phyloP scores from a whole-genome alignment of 306 rosid species.

The Cucumis cinereus region DNA sequence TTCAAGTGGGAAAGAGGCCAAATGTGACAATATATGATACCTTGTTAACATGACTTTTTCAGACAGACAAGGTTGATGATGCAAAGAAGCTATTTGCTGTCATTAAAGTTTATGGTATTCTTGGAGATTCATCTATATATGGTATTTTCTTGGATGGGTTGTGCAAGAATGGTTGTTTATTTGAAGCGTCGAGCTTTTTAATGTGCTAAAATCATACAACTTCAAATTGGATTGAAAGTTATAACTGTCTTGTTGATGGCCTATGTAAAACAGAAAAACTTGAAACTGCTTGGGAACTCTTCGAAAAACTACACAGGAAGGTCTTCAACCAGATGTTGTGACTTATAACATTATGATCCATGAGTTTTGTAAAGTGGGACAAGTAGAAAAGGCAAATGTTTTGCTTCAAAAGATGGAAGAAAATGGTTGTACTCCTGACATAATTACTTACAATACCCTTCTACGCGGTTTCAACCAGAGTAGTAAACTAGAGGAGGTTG shows the following conservation, averaged over 20 bases:
- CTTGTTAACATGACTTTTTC: too few relatives aligned
- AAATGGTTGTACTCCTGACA: slow-evolving; percentile 27
- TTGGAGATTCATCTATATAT: not conserved
- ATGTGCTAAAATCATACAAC: not conserved
- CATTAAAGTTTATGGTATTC: not conserved
- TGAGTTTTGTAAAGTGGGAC: slow-evolving; percentile 23
- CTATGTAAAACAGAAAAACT: slow-evolving; percentile 20
- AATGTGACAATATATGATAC: too few relatives aligned
- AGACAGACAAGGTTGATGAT: too few relatives aligned
- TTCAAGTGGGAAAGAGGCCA: too few relatives aligned
- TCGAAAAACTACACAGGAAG: slow-evolving; percentile 12
- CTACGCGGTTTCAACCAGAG: slow-evolving; percentile 25
- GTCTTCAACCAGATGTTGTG: slow-evolving; percentile 10
- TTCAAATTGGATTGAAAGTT: slow-evolving; percentile 5
- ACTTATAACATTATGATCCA: slow-evolving; percentile 31
- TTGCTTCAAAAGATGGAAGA: slow-evolving; percentile 27
- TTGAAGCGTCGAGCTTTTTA: too few relatives aligned
- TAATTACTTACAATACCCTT: slow-evolving; percentile 19
- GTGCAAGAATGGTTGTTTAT: too few relatives aligned
- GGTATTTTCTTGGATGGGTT: too few relatives aligned
- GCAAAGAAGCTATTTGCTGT: too few relatives aligned
- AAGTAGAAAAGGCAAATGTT: slow-evolving; percentile 25
- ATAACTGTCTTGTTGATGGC: slow-evolving; percentile 19
- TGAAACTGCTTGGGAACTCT: slow-evolving; percentile 24
- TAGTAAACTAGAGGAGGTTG: slow-evolving; percentile 18